phyloP scores from a whole-genome alignment of 1,139 yeast species.

The Blastobotrys arbuscula region DNA sequence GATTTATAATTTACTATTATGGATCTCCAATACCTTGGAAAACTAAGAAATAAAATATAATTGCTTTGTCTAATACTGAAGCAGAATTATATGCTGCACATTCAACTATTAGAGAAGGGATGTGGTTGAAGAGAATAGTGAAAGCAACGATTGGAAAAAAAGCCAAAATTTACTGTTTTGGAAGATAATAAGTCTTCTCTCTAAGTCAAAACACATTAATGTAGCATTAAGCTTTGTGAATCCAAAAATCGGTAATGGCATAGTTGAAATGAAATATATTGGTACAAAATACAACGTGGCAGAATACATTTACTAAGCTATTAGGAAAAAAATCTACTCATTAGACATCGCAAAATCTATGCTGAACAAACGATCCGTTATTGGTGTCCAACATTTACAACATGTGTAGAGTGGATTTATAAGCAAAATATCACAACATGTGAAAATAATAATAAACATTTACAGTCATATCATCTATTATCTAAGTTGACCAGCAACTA shows the following conservation, averaged over 20 bases:
- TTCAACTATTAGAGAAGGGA: background rate
- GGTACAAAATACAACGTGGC: background rate
- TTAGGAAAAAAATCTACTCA: constrained; percentile 44
- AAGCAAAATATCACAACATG: too few relatives aligned
- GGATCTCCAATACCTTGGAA: constrained; percentile 1
- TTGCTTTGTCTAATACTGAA: background rate
- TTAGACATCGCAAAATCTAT: constrained; percentile 49
- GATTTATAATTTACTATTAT: background rate
- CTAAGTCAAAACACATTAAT: background rate
- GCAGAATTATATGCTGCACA: background rate
- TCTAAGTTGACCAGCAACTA: too few relatives aligned
- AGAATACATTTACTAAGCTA: constrained; percentile 55
- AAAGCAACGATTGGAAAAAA: background rate
- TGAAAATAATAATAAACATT: too few relatives aligned
- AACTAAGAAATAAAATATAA: background rate
- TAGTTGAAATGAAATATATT: background rate
- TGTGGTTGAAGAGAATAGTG: background rate
- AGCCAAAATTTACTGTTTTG: background rate
- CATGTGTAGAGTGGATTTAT: too few relatives aligned
- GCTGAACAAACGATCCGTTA: constrained; percentile 1
- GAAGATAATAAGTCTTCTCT: background rate
- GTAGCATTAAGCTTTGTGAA: background rate
- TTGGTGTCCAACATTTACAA: too few relatives aligned
- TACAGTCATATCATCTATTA: too few relatives aligned
- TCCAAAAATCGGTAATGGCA: background rate